Percentiles rank a stretch among this genome's conserved stretches.
These are phyloP conservation scores for Alectoria sarmentosa DNA, from an alignment of 495 filamentous ascomycete genomes.

Conservation along the genomic window DNA sequence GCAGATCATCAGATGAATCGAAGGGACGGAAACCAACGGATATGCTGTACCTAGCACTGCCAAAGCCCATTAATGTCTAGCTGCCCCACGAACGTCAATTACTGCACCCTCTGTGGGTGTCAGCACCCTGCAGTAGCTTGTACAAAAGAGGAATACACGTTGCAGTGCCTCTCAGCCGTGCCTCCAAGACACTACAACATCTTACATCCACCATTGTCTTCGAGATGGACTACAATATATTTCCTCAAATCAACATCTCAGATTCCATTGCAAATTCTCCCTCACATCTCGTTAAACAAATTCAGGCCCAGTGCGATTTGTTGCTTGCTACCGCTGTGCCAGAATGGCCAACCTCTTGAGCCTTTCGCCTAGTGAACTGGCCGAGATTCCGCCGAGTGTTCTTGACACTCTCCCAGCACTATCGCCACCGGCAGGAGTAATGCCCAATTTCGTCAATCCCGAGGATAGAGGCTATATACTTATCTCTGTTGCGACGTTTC, in stretches of 20 bases:
- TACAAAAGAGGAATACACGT: too few relatives aligned
- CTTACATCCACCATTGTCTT: too few relatives aligned
- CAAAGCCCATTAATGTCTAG: too few relatives aligned
- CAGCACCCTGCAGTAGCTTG: too few relatives aligned
- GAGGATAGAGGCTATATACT: background rate
- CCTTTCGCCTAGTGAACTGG: background rate
- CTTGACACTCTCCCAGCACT: background rate
- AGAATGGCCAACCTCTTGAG: background rate
- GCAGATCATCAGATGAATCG: too few relatives aligned
- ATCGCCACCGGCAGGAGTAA: background rate
- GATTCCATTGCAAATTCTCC: background rate
- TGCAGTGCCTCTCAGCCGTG: too few relatives aligned
- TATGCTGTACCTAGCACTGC: too few relatives aligned
- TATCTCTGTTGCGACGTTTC: background rate
- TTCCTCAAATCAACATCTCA: background rate
- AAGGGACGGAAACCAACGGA: too few relatives aligned
- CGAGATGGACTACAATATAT: too few relatives aligned
- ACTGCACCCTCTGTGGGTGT: too few relatives aligned
- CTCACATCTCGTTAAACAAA: background rate
- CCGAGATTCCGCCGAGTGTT: background rate
- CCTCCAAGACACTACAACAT: too few relatives aligned
- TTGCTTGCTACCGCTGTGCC: background rate
- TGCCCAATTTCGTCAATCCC: background rate
- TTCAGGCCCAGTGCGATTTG: background rate
- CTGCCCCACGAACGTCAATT: too few relatives aligned